A percentile compares a stretch with the other conserved stretches of the same genome.
Conservation (phyloP, 768 basidiomycete species). For the Albatrellus ellisii region DNA sequence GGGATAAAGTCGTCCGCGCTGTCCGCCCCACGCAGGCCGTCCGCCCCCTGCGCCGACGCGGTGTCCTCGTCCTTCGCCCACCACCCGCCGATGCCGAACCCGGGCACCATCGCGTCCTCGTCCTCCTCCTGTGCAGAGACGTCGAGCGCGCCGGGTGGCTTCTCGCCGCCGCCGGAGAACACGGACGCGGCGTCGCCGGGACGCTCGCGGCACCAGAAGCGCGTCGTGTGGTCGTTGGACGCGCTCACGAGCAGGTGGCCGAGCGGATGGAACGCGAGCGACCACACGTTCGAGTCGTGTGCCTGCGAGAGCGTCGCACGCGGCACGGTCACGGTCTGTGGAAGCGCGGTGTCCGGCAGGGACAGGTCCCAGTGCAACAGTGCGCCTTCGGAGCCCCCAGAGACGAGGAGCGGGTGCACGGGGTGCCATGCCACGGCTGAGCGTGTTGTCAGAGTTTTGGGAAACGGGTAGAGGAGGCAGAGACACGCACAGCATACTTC, state of each 20-base stretch:
- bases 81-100: slow-evolving; percentile 38
- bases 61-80: slow-evolving; percentile 11
- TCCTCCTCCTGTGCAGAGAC: slow-evolving; percentile 44
- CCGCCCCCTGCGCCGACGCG: slow-evolving; percentile 13
- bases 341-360: slow-evolving; percentile 35
- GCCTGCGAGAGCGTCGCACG: slow-evolving; percentile 87
- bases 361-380: slow-evolving; percentile 91
- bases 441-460: not conserved
- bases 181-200: slow-evolving; percentile 73
- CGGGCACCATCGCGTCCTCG: slow-evolving; percentile 63
- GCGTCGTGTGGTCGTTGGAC: slow-evolving; percentile 96
- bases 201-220: slow-evolving; percentile 95
- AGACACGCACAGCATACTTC: slow-evolving; percentile 83
- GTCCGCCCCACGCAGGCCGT: slow-evolving; percentile 29
- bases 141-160: slow-evolving; percentile 60
- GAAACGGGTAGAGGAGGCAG: not conserved
- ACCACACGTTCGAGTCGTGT: slow-evolving; percentile 97
- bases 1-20: slow-evolving; percentile 51
- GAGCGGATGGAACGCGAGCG: slow-evolving; percentile 88
- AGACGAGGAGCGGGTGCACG: slow-evolving; percentile 79
- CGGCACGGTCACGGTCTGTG: slow-evolving; percentile 26
- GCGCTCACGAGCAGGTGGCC: slow-evolving; percentile 90
- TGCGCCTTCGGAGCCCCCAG: slow-evolving; percentile 89
- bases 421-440: slow-evolving; percentile 94
- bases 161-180: slow-evolving; percentile 73